Base-by-base conservation (phyloP, 768 basidiomycete genomes). In the Kwoniella dendrophila region DNA sequence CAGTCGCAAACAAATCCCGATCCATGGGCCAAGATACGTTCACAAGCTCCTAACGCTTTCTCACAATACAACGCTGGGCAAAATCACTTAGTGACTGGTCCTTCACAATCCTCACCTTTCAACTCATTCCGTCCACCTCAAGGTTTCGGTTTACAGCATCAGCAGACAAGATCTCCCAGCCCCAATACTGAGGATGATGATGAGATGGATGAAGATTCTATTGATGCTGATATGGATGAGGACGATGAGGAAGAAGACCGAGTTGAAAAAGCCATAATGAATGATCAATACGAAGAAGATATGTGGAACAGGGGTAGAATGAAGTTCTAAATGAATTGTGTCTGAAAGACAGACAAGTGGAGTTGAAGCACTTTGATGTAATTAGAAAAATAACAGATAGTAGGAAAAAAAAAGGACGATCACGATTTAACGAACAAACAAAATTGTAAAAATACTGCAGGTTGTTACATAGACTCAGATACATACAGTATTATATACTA, bases 201-300 rank as follows among this genome's bases (percentile, higher is more conserved):
- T 8, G 52, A 60, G 55, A 69, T 69, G 69, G 69, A 71, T 40
- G 66, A 67, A 57, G 65, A 67, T 48, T 29, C 11, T n/a, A 63
- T 61, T 6, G 66, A 67, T 50, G 47, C 40, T 36, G 59, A 33
- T 59, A 63, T 30, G 62, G 57, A 32, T n/a, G 41, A 56, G 4
- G 58, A 65, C 26, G 54, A 58, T 29, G 69, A 64, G 11, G 69
- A 71, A 48, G 62, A 67, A 40, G 66, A 67, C 41, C 53, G 44
- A 10, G 62, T 67, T 6, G 62, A 67, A 41, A 24, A n/a, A n/a
- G n/a, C n/a, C n/a, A n/a, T n/a, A n/a, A n/a, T n/a, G n/a, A n/a
- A n/a, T n/a, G n/a, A n/a, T n/a, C n/a, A n/a, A n/a, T n/a, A n/a
- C n/a, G n/a, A n/a, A n/a, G n/a, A n/a, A n/a, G n/a, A n/a, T n/a